Conservation (phyloP, 805 yeast species). For the Aciculoconidium aculeatum region DNA sequence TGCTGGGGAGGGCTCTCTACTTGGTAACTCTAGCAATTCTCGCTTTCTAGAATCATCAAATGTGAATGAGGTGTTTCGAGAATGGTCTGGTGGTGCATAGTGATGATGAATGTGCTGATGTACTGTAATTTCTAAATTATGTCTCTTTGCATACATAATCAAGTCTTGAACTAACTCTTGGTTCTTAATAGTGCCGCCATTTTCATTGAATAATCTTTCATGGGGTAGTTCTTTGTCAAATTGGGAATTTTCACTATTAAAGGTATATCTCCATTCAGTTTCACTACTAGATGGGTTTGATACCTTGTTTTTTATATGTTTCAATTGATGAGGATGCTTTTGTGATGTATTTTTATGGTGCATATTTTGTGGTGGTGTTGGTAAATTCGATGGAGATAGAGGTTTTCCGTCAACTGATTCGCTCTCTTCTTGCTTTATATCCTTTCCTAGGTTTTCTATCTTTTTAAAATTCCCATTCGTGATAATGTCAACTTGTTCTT, state of each 20-base stretch:
- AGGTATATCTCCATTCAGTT: conserved; percentile 60
- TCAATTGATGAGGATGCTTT: no score
- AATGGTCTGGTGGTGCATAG: conserved; percentile 49
- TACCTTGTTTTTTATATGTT: no score
- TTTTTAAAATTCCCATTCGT: conserved; percentile 18
- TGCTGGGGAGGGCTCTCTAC: background rate
- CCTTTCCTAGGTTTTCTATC: conserved; percentile 3
- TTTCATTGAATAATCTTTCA: conserved; percentile 13
- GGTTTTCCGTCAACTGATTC: background rate
- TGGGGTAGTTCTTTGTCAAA: conserved; percentile 16
- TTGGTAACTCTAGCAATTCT: no score
- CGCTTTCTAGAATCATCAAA: no score
- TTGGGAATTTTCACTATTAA: conserved; percentile 35
- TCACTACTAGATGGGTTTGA: conserved; percentile 14
- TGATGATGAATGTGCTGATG: conserved; percentile 87
- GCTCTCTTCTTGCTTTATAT: background rate
- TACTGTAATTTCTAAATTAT: conserved; percentile 56
- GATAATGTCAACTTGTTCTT: conserved; percentile 53
- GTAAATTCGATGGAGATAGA: background rate
- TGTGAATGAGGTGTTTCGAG: no score
- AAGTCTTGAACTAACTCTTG: conserved; percentile 52
- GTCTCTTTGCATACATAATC: conserved; percentile 53
- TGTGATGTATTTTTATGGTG: no score
- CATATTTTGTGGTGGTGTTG: conserved; percentile 6
- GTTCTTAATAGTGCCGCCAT: conserved; percentile 45